phyloP scores from a whole-genome alignment of 495 filamentous ascomycete species.

The Darksidea phi region DNA sequence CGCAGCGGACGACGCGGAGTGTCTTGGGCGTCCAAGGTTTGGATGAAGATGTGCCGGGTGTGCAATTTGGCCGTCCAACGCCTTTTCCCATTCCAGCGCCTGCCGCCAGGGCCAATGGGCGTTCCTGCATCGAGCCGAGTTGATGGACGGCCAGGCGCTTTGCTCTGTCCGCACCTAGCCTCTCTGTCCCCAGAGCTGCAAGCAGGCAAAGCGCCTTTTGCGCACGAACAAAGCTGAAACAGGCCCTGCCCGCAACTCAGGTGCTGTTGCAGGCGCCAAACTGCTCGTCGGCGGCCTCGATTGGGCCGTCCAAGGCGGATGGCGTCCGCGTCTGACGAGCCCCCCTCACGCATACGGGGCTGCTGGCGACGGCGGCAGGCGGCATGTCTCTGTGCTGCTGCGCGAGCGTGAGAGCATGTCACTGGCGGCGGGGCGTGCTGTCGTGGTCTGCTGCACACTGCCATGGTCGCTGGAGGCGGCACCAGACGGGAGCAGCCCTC shows the following conservation, averaged over 20 bases:
- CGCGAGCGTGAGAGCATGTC: no score
- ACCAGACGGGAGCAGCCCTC: no score
- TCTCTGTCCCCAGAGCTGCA: no score
- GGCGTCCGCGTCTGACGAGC: background rate
- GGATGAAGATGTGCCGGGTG: constrained; percentile 9
- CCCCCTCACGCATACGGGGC: constrained; percentile 12
- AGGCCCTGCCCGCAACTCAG: constrained; percentile 34
- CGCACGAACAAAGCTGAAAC: constrained; percentile 23
- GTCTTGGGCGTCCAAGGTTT: constrained; percentile 5
- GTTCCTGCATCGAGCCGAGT: no score
- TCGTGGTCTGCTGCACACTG: no score
- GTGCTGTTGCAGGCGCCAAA: background rate
- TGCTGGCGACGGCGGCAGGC: background rate
- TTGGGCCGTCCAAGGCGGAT: constrained; percentile 1
- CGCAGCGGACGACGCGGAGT: background rate
- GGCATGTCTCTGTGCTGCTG: background rate
- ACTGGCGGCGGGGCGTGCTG: no score
- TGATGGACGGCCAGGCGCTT: no score
- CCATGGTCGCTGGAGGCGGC: no score
- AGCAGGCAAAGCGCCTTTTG: no score
- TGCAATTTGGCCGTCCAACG: background rate
- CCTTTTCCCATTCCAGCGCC: constrained; percentile 7
- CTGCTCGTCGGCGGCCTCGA: background rate
- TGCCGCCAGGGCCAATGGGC: background rate
- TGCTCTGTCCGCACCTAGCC: no score